These are phyloP conservation scores for Ustilago trichophora DNA, from an alignment of 1,284 basidiomycete genomes.

Conservation along the genomic window DNA sequence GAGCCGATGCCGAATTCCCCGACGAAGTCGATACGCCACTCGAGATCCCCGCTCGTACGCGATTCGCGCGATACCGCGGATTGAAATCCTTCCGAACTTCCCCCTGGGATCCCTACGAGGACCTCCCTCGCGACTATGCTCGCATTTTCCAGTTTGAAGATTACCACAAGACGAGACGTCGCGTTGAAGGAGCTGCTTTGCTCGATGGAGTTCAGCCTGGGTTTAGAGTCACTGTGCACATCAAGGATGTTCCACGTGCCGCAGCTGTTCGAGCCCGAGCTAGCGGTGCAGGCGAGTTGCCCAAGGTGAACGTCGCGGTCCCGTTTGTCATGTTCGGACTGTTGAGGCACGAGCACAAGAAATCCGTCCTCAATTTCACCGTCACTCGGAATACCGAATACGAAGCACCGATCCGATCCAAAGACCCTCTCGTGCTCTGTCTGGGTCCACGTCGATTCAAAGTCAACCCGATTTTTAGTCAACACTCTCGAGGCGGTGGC, in stretches of 20 bases:
- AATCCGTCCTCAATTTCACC: slow-evolving; percentile 89
- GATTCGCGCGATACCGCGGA: slow-evolving; percentile 93
- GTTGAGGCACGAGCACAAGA: slow-evolving; percentile 95
- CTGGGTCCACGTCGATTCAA: slow-evolving; percentile 85
- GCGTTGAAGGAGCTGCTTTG: slow-evolving; percentile 71
- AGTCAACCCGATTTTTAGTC: slow-evolving; percentile 89
- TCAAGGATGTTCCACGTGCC: slow-evolving; percentile 51
- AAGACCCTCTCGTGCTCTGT: slow-evolving; percentile 90
- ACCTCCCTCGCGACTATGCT: slow-evolving; percentile 93
- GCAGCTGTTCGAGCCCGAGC: slow-evolving; percentile 54
- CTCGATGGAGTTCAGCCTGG: slow-evolving; percentile 56
- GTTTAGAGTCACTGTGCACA: slow-evolving; percentile 44
- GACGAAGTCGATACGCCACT: slow-evolving; percentile 98
- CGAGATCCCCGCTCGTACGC: slow-evolving; percentile 81
- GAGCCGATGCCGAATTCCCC: slow-evolving; percentile 83
- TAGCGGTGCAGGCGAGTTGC: not conserved
- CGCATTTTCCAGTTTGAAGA: slow-evolving; percentile 97
- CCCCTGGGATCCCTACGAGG: slow-evolving; percentile 97
- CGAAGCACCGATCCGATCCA: slow-evolving; percentile 84
- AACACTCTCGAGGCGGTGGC: slow-evolving; percentile 79
- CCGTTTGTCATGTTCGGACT: slow-evolving; percentile 84
- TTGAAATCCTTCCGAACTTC: slow-evolving; percentile 91
- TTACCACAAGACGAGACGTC: slow-evolving; percentile 83
- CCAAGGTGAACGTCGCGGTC: slow-evolving; percentile 55
- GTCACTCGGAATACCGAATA: slow-evolving; percentile 98